phyloP scores from a whole-genome alignment of 2,329 filamentous ascomycete species.

The Purpureocillium takamizusanense region DNA sequence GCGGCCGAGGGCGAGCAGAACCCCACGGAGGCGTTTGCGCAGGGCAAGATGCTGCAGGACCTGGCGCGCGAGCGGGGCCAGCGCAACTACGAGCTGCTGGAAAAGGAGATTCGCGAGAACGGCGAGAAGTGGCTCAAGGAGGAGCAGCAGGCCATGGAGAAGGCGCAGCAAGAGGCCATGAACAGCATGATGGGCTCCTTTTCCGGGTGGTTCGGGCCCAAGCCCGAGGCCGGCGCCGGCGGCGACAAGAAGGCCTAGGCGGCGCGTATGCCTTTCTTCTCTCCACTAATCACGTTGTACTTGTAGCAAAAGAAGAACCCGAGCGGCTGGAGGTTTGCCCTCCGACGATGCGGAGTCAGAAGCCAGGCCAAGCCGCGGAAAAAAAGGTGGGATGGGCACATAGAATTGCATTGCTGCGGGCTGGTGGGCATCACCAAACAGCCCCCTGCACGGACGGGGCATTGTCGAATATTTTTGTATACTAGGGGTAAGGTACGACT shows the following conservation, averaged over 20 bases:
- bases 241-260: constrained; percentile 10
- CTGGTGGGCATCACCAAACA: no score
- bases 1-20: constrained; percentile 57
- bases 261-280: not conserved
- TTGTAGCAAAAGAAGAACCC: not conserved
- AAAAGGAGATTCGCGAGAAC: constrained; percentile 86
- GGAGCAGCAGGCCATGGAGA: constrained; percentile 81
- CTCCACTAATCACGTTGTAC: not conserved
- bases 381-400: not conserved
- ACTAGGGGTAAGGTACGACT: constrained; percentile 5
- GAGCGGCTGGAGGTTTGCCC: not conserved
- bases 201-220: constrained; percentile 18
- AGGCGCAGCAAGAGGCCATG: constrained; percentile 82
- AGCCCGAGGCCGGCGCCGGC: constrained; percentile 7
- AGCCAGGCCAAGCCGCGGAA: not conserved
- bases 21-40: constrained; percentile 67
- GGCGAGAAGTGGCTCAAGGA: constrained; percentile 95
- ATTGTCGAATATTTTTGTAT: constrained; percentile 1
- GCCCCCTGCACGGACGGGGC: no score
- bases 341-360: no score
- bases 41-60: constrained; percentile 97
- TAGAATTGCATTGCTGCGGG: not conserved
- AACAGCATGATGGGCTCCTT: constrained; percentile 82
- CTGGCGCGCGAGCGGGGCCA: constrained; percentile 86
- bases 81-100: constrained; percentile 79